Conservation (phyloP, 2,329 filamentous ascomycete species). For the Diplodia corticola region DNA sequence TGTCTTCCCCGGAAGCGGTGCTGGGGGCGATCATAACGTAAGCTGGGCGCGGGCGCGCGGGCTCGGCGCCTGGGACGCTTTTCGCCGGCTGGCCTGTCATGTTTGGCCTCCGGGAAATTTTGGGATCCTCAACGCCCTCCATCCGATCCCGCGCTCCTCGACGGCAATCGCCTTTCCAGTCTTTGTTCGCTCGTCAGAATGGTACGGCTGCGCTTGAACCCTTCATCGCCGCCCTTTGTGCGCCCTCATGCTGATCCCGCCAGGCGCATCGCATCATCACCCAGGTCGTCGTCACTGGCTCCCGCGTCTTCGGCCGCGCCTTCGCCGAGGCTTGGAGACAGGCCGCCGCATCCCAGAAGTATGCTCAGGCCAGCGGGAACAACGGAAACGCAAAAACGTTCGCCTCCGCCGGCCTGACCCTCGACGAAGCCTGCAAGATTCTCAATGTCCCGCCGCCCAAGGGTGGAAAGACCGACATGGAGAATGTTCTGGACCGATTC, state of each 20-base stretch:
- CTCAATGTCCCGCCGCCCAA: slow-evolving; percentile 90
- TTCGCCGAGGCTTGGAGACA: slow-evolving; percentile 95
- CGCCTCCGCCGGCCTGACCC: slow-evolving; percentile 72
- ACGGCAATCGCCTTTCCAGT: neutral
- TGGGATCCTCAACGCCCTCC: slow-evolving; percentile 17
- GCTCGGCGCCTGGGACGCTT: slow-evolving; percentile 9
- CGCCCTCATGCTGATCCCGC: slow-evolving; percentile 28
- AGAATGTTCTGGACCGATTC: slow-evolving; percentile 80
- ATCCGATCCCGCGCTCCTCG: slow-evolving; percentile 6
- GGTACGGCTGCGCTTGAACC: neutral
- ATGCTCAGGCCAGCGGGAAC: slow-evolving; percentile 72
- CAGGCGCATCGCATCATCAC: slow-evolving; percentile 94
- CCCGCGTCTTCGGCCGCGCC: slow-evolving; percentile 87
- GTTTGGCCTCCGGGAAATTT: slow-evolving; percentile 22
- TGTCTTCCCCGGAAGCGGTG: slow-evolving; percentile 1
- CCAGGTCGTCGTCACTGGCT: slow-evolving; percentile 87
- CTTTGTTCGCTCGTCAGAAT: slow-evolving; percentile 2
- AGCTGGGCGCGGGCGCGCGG: neutral
- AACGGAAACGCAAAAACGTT: slow-evolving; percentile 57
- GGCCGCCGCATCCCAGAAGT: slow-evolving; percentile 82
- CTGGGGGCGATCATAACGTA: neutral
- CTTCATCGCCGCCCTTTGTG: neutral
- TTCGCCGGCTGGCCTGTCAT: slow-evolving; percentile 16
- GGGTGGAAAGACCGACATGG: slow-evolving; percentile 73
- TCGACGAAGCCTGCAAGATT: slow-evolving; percentile 96